phyloP scores from a whole-genome alignment of 2,329 filamentous ascomycete genomes.

The Nemania serpens region DNA sequence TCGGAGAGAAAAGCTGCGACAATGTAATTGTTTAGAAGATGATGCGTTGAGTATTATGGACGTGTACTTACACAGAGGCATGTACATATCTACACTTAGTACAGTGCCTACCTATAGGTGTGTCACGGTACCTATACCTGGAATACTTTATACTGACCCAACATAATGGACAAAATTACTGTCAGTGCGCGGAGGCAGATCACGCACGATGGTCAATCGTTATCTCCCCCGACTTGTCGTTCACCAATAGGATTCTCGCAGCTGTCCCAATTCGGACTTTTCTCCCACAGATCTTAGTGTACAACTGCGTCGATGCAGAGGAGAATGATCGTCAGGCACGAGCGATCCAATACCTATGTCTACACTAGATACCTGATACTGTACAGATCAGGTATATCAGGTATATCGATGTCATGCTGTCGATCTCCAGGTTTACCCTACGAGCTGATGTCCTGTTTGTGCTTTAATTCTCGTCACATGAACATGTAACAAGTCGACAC shows the following conservation, averaged over 20 bases:
- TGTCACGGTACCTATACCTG: too few relatives aligned
- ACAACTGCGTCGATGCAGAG: not conserved
- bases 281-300: slow-evolving; percentile 12
- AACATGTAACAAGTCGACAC: not conserved
- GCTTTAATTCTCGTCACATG: not conserved
- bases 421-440: slow-evolving; percentile 4
- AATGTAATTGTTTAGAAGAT: too few relatives aligned
- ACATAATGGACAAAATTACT: too few relatives aligned
- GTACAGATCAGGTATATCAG: too few relatives aligned
- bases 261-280: slow-evolving; percentile 27
- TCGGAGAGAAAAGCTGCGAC: too few relatives aligned
- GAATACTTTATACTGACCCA: too few relatives aligned
- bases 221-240: slow-evolving; percentile 1
- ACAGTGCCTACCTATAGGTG: not conserved
- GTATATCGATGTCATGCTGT: not conserved
- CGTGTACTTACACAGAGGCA: too few relatives aligned
- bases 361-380: too few relatives aligned
- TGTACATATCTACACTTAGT: not conserved
- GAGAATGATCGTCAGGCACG: slow-evolving; percentile 23
- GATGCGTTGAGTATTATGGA: too few relatives aligned
- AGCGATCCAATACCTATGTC: slow-evolving; percentile 10
- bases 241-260: slow-evolving; percentile 27
- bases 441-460: not conserved
- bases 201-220: too few relatives aligned
- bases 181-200: not conserved